phyloP scores from a whole-genome alignment of 805 yeast genomes.

The Teunomyces cretensis region DNA sequence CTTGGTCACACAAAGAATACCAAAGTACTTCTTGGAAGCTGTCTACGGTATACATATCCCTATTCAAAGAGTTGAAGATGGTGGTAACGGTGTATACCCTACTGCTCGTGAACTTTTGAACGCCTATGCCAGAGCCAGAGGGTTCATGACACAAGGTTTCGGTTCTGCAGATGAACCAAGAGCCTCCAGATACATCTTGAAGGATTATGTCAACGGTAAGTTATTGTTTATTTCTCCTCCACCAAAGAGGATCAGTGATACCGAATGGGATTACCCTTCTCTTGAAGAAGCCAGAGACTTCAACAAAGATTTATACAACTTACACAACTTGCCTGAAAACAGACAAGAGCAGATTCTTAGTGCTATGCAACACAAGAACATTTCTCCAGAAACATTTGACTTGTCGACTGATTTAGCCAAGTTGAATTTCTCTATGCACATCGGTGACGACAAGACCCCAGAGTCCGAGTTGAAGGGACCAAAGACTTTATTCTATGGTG shows the following conservation, averaged over 20 bases:
- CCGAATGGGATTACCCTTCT: slow-evolving; percentile 55
- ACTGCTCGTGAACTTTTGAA: slow-evolving; percentile 85
- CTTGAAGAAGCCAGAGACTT: slow-evolving; percentile 47
- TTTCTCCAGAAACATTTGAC: slow-evolving; percentile 53
- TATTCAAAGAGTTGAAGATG: slow-evolving; percentile 73
- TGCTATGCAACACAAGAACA: slow-evolving; percentile 61
- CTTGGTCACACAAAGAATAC: slow-evolving; percentile 82
- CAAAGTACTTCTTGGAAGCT: slow-evolving; percentile 85
- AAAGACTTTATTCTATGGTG: slow-evolving; percentile 65
- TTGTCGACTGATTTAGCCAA: slow-evolving; percentile 67
- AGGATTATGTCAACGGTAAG: slow-evolving; percentile 94
- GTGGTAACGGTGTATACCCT: slow-evolving; percentile 79
- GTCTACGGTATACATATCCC: slow-evolving; percentile 89
- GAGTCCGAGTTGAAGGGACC: slow-evolving; percentile 24
- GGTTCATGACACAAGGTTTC: slow-evolving; percentile 95
- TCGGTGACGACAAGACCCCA: slow-evolving; percentile 38
- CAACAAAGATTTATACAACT: slow-evolving; percentile 71
- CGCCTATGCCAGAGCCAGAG: slow-evolving; percentile 95
- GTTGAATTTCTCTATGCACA: slow-evolving; percentile 77
- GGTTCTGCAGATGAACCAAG: slow-evolving; percentile 96
- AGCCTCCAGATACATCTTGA: slow-evolving; percentile 87
- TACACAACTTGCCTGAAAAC: slow-evolving; percentile 64
- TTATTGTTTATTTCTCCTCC: slow-evolving; percentile 85
- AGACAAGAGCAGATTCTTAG: slow-evolving; percentile 68
- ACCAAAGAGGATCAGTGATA: slow-evolving; percentile 59